phyloP scores from a whole-genome alignment of 2,329 filamentous ascomycete species.

The Fusarium sulawesiense region DNA sequence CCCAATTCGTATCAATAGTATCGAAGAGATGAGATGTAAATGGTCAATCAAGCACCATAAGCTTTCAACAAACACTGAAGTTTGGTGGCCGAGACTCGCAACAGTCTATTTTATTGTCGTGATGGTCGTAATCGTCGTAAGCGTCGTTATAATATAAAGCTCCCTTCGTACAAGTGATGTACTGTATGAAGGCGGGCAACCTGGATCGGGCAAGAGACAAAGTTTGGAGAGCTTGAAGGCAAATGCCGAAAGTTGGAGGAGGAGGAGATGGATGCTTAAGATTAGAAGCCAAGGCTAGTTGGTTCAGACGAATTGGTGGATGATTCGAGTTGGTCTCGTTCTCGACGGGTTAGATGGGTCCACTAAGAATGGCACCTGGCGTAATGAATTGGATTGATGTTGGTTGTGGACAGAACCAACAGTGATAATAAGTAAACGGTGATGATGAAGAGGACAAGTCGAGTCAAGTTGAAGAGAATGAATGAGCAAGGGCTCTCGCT shows the following conservation, averaged over 20 bases:
- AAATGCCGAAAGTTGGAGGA: slow-evolving; percentile 5
- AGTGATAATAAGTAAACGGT: background rate
- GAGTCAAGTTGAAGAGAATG: background rate
- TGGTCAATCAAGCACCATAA: slow-evolving; percentile 14
- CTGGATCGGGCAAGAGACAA: slow-evolving; percentile 3
- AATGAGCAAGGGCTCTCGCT: background rate
- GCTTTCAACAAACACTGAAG: background rate
- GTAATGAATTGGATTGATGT: slow-evolving; percentile 1
- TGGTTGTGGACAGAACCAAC: slow-evolving; percentile 20
- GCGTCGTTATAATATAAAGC: slow-evolving; percentile 34
- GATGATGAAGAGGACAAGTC: background rate
- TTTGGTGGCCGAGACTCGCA: slow-evolving; percentile 20
- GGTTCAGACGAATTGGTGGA: slow-evolving; percentile 27
- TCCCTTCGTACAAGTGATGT: slow-evolving; percentile 3
- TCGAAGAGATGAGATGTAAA: slow-evolving; percentile 4
- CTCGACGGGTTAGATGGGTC: slow-evolving; percentile 29
- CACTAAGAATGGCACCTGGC: slow-evolving; percentile 33
- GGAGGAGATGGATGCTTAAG: slow-evolving; percentile 7
- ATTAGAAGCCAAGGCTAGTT: slow-evolving; percentile 28
- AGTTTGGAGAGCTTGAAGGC: slow-evolving; percentile 14
- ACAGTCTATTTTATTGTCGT: slow-evolving; percentile 33
- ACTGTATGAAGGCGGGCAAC: background rate
- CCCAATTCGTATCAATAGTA: slow-evolving; percentile 27
- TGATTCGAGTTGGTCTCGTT: slow-evolving; percentile 28
- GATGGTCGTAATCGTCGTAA: slow-evolving; percentile 38